Conservation (phyloP, 2,329 filamentous ascomycete species). For the Daldinia eschscholtzii region DNA sequence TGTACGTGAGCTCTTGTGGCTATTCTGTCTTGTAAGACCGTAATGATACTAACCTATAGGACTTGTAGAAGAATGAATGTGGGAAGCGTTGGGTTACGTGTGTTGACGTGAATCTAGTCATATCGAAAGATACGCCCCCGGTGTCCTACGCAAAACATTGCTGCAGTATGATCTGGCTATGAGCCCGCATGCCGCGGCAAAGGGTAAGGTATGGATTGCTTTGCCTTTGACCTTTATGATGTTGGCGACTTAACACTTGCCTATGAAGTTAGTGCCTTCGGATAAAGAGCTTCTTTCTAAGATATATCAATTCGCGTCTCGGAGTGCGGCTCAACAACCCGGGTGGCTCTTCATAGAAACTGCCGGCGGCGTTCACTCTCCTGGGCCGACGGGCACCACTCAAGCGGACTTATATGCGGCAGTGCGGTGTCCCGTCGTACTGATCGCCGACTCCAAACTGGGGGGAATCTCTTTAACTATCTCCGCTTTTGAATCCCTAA, state of each 20-base stretch:
- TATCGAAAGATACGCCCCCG: constrained; percentile 69
- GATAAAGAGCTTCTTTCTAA: constrained; percentile 64
- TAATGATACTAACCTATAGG: constrained; percentile 20
- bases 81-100: neutral
- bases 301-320: constrained; percentile 60
- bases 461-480: constrained; percentile 87
- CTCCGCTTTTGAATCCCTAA: constrained; percentile 82
- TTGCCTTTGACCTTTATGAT: neutral
- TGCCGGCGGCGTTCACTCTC: constrained; percentile 85
- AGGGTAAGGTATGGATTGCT: constrained; percentile 56
- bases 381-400: constrained; percentile 78
- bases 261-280: constrained; percentile 61
- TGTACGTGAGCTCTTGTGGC: constrained; percentile 55
- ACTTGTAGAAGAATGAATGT: constrained; percentile 16
- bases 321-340: constrained; percentile 57
- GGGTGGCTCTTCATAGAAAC: constrained; percentile 82
- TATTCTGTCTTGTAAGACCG: constrained; percentile 1
- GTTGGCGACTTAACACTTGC: constrained; percentile 25
- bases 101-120: constrained; percentile 62
- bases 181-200: constrained; percentile 82
- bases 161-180: constrained; percentile 80
- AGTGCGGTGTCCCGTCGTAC: constrained; percentile 77
- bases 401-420: constrained; percentile 84
- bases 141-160: constrained; percentile 66
- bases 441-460: constrained; percentile 80